A percentile compares a stretch with the other conserved stretches of the same genome.
These are phyloP conservation scores for Trichoderma atrobrunneum DNA, from an alignment of 2,329 filamentous ascomycete genomes.

Conservation along the genomic window DNA sequence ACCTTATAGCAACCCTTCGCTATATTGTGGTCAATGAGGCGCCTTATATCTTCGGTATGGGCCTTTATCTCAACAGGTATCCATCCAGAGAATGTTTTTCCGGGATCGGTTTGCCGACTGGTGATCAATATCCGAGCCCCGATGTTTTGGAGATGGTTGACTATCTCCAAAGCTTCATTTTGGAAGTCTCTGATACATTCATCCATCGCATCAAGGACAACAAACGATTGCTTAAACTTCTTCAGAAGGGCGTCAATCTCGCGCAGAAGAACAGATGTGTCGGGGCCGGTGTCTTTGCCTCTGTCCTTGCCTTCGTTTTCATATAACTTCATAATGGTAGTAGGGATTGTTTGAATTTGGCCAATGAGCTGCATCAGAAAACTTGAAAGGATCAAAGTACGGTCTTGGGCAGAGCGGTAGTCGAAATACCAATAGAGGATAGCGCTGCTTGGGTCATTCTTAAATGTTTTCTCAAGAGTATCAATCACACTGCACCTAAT, in stretches of 20 bases:
- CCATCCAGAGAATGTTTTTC: neutral
- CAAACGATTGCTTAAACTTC: neutral
- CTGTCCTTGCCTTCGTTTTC: neutral
- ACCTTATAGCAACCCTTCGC: too few relatives aligned
- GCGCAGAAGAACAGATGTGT: too few relatives aligned
- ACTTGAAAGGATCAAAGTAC: neutral
- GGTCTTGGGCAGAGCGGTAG: too few relatives aligned
- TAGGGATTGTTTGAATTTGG: neutral
- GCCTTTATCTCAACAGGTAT: neutral
- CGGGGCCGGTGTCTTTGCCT: too few relatives aligned
- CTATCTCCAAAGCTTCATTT: too few relatives aligned
- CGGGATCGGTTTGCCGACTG: neutral
- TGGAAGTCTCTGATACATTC: neutral
- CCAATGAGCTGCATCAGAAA: neutral
- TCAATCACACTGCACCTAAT: neutral
- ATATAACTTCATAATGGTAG: neutral
- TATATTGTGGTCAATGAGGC: neutral
- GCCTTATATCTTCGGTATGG: neutral
- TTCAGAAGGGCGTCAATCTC: neutral
- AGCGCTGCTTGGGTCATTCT: neutral
- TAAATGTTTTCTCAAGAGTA: accelerated
- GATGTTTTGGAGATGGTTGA: neutral
- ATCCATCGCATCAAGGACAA: neutral
- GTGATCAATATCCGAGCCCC: neutral
- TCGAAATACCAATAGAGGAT: neutral